phyloP scores from a whole-genome alignment of 352 stramenopile species.

The Phytophthora meadii region DNA sequence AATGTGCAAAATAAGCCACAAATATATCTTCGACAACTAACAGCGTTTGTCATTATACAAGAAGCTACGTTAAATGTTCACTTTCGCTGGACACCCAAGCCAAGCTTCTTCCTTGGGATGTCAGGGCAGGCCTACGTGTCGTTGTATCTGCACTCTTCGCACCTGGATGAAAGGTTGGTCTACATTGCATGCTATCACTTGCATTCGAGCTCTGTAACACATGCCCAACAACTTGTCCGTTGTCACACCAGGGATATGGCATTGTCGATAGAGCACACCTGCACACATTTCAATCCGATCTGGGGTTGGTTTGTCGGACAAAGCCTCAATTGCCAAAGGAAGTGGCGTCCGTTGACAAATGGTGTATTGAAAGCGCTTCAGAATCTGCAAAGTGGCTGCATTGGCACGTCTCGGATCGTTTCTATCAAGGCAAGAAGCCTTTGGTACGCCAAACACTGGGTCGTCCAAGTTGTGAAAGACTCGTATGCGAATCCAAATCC shows the following conservation, averaged over 20 bases:
- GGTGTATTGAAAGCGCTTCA: constrained; percentile 1
- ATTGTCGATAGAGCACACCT: constrained; percentile 15
- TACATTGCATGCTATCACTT: constrained; percentile 25
- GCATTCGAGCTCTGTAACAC: constrained; percentile 33
- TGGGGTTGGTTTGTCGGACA: constrained; percentile 4
- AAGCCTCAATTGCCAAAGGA: constrained; percentile 9
- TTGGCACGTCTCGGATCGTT: constrained; percentile 15
- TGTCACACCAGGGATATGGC: constrained; percentile 12
- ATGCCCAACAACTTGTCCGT: constrained; percentile 12
- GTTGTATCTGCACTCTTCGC: constrained; percentile 16
- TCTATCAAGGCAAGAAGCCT: constrained; percentile 9
- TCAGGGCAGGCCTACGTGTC: constrained; percentile 9
- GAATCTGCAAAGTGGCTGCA: constrained; percentile 1
- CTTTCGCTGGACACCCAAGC: constrained; percentile 16
- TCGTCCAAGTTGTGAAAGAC: constrained; percentile 9
- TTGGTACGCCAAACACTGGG: constrained; percentile 9
- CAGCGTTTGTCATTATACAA: too few relatives aligned
- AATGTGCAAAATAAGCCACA: too few relatives aligned
- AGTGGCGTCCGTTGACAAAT: constrained; percentile 4
- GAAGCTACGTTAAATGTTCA: too few relatives aligned
- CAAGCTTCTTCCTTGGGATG: constrained; percentile 22
- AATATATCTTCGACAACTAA: too few relatives aligned
- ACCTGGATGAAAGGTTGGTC: constrained; percentile 22
- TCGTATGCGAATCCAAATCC: constrained; percentile 9
- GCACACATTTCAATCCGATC: constrained; percentile 7